A percentile compares a stretch with the other conserved stretches of the same genome.
Conservation (phyloP, 495 filamentous ascomycete genomes). For the Parathielavia hyrcaniae region DNA sequence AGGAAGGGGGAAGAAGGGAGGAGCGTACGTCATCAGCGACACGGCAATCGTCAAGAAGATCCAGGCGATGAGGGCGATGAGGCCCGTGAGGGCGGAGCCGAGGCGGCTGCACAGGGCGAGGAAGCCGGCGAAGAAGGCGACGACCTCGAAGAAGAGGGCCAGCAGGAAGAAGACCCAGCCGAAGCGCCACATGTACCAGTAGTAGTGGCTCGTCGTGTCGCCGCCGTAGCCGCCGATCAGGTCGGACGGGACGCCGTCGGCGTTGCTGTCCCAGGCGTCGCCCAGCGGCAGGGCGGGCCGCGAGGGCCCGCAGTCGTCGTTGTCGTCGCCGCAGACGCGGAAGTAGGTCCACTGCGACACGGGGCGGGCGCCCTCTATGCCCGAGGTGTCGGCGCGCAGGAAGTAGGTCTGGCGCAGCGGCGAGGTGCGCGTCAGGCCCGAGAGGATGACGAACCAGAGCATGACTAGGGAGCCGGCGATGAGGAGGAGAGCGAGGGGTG, state of each 20-base stretch:
- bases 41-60: conserved; percentile 45
- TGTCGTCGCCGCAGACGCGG: conserved; percentile 53
- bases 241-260: conserved; percentile 34
- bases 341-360: conserved; percentile 84
- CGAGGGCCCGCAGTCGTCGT: conserved; percentile 42
- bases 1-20: conserved; percentile 1
- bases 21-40: conserved; percentile 48
- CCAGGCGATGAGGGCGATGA: conserved; percentile 35
- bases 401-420: conserved; percentile 76
- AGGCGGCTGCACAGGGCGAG: conserved; percentile 47
- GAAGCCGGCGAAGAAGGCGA: conserved; percentile 50
- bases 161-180: conserved; percentile 71
- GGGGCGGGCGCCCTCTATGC: conserved; percentile 57
- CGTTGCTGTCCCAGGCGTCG: conserved; percentile 44
- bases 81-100: conserved; percentile 40
- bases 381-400: conserved; percentile 65
- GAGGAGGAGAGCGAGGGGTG: conserved; percentile 61
- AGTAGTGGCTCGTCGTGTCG: conserved; percentile 43
- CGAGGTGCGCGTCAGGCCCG: conserved; percentile 50
- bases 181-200: conserved; percentile 55
- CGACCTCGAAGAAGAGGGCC: conserved; percentile 56
- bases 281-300: conserved; percentile 45
- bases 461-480: conserved; percentile 67
- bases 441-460: conserved; percentile 75
- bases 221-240: conserved; percentile 42